phyloP scores from a whole-genome alignment of 805 yeast species.

The Saccharomycopsis capsularis region DNA sequence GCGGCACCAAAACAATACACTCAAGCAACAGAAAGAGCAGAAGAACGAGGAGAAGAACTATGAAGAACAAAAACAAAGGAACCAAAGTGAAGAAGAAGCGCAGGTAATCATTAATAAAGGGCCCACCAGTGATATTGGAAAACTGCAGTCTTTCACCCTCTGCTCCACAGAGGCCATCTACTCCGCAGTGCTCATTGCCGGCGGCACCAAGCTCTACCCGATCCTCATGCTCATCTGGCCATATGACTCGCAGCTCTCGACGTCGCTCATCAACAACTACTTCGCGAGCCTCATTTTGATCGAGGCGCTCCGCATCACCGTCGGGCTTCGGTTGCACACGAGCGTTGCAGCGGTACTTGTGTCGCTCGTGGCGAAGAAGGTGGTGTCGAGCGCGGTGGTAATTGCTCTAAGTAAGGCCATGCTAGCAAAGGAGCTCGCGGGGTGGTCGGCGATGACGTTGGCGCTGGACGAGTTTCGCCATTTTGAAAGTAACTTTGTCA shows the following conservation, averaged over 20 bases:
- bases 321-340: conserved; percentile 8
- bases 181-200: conserved; percentile 65
- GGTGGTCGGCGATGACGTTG: too few relatives aligned
- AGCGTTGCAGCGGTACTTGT: conserved; percentile 11
- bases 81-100: too few relatives aligned
- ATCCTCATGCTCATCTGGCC: conserved; percentile 96
- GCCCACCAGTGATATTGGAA: too few relatives aligned
- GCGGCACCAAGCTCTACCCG: conserved; percentile 79
- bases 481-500: too few relatives aligned
- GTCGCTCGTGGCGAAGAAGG: conserved; percentile 8
- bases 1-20: not conserved
- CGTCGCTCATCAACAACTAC: conserved; percentile 45
- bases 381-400: conserved; percentile 7
- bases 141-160: not conserved
- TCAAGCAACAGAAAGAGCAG: not conserved
- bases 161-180: conserved; percentile 42
- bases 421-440: not conserved
- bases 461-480: too few relatives aligned
- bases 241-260: conserved; percentile 71
- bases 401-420: conserved; percentile 1
- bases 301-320: conserved; percentile 49
- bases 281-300: conserved; percentile 56
- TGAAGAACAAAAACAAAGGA: not conserved
- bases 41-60: not conserved
- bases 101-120: too few relatives aligned